A percentile compares a stretch with the other conserved stretches of the same genome.
These are phyloP conservation scores for Entoloma clypeatum DNA, from an alignment of 1,284 basidiomycete species.

Conservation along the genomic window DNA sequence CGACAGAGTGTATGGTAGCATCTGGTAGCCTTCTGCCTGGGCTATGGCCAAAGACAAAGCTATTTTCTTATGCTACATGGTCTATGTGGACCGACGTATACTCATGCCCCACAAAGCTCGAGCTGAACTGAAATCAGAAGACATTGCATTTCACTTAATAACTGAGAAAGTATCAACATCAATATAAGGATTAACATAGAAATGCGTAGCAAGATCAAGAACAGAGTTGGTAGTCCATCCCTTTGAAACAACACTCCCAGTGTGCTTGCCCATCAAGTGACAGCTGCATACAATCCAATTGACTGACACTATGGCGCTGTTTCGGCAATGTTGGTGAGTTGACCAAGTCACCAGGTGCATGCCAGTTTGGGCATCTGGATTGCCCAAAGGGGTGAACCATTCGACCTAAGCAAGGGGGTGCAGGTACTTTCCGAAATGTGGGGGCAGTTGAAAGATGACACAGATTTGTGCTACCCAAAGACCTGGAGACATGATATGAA, in stretches of 20 bases:
- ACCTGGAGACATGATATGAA: constrained; percentile 12
- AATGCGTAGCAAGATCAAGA: constrained; percentile 9
- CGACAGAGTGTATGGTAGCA: too few species aligned
- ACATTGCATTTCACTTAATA: constrained; percentile 3
- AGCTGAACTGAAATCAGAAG: too few species aligned
- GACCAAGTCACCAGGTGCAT: constrained; percentile 16
- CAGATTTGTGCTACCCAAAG: constrained; percentile 22
- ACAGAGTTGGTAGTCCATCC: constrained; percentile 13
- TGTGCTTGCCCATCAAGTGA: constrained; percentile 19
- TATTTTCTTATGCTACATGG: too few species aligned
- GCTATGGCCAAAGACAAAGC: too few species aligned
- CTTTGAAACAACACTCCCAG: constrained; percentile 8
- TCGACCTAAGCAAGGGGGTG: constrained; percentile 23
- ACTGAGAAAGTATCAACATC: constrained; percentile 13
- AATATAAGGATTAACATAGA: constrained; percentile 15
- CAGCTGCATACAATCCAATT: constrained; percentile 10
- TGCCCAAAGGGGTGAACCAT: constrained; percentile 22
- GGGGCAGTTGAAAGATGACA: constrained; percentile 20
- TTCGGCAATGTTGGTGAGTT: constrained; percentile 10
- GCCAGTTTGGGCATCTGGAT: constrained; percentile 14
- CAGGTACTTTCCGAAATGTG: constrained; percentile 13
- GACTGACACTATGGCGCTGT: constrained; percentile 13
- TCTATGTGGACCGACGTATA: too few species aligned
- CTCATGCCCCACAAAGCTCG: too few species aligned
- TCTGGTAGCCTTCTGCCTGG: too few species aligned